Percentiles rank a stretch among this genome's conserved stretches.
These are phyloP conservation scores for Daldinia bambusicola DNA, from an alignment of 495 filamentous ascomycete species.

Conservation along the genomic window DNA sequence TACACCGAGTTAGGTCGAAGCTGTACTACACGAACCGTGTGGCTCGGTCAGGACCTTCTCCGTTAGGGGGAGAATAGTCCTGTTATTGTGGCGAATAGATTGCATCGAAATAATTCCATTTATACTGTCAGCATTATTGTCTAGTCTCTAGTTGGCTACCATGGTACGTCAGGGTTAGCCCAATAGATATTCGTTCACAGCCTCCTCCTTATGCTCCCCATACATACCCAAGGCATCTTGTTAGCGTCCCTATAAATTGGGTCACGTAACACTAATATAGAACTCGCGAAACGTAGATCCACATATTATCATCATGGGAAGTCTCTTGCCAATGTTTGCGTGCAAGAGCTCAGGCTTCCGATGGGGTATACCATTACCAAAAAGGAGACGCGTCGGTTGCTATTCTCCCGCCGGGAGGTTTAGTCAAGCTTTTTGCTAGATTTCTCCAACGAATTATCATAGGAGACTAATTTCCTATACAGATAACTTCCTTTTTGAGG, in stretches of 20 bases:
- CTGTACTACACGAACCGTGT: conserved; percentile 23
- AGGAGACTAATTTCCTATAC: background rate
- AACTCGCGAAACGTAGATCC: background rate
- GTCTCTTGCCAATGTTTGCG: background rate
- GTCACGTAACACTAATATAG: background rate
- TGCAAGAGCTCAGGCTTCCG: no score
- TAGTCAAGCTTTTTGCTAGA: no score
- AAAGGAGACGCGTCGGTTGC: background rate
- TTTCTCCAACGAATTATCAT: background rate
- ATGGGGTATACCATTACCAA: background rate
- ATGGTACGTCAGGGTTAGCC: background rate
- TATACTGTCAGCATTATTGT: conserved; percentile 28
- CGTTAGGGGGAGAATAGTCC: conserved; percentile 9
- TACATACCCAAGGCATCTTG: background rate
- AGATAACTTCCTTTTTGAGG: background rate
- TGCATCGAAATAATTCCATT: background rate
- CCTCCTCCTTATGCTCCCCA: conserved; percentile 3
- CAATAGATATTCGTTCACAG: background rate
- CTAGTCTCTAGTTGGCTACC: conserved; percentile 28
- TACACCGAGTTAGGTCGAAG: conserved; percentile 33
- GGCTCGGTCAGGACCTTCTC: conserved; percentile 7
- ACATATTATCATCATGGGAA: background rate
- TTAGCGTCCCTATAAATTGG: background rate
- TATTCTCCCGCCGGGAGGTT: background rate
- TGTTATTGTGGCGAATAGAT: background rate